These are phyloP conservation scores for Cicer chorassanicum DNA, from an alignment of 306 rosid species.

Conservation along the genomic window DNA sequence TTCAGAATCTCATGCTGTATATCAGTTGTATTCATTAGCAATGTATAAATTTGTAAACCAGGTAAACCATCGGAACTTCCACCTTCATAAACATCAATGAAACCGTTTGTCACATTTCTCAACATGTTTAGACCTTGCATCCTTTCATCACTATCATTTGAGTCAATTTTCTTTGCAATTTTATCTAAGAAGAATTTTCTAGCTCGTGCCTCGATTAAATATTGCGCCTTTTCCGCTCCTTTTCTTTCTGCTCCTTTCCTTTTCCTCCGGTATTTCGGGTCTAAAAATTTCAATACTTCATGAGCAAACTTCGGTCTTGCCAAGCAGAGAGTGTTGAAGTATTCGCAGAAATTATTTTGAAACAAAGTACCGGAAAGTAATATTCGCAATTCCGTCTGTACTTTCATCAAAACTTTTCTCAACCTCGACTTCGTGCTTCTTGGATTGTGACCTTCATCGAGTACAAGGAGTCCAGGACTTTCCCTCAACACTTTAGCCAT, in stretches of 20 bases:
- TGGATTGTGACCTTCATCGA: slow-evolving; percentile 98
- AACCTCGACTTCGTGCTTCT: slow-evolving; percentile 91
- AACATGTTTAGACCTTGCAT: slow-evolving; percentile 75
- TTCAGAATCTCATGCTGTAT: slow-evolving; percentile 68
- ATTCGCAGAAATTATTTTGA: slow-evolving; percentile 95
- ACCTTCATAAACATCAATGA: slow-evolving; percentile 90
- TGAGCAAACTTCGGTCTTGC: slow-evolving; percentile 80
- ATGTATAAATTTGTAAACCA: slow-evolving; percentile 89
- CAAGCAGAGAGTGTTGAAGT: slow-evolving; percentile 88
- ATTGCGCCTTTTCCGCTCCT: slow-evolving; percentile 50
- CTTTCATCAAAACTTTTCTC: slow-evolving; percentile 92
- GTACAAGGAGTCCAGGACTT: slow-evolving; percentile 81
- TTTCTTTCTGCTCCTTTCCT: slow-evolving; percentile 37
- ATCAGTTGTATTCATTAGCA: slow-evolving; percentile 86
- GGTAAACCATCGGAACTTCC: slow-evolving; percentile 80
- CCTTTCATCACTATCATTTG: slow-evolving; percentile 68
- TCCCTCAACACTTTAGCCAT: slow-evolving; percentile 89
- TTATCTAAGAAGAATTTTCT: slow-evolving; percentile 83
- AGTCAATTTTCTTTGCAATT: slow-evolving; percentile 84
- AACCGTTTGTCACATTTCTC: slow-evolving; percentile 75
- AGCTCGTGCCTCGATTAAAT: slow-evolving; percentile 70
- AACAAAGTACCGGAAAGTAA: slow-evolving; percentile 94
- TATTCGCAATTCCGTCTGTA: slow-evolving; percentile 78
- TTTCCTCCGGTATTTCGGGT: slow-evolving; percentile 67
- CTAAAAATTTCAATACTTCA: slow-evolving; percentile 78